Base-by-base conservation (phyloP, 2,329 filamentous ascomycete species). In the Parastagonospora nodorum region DNA sequence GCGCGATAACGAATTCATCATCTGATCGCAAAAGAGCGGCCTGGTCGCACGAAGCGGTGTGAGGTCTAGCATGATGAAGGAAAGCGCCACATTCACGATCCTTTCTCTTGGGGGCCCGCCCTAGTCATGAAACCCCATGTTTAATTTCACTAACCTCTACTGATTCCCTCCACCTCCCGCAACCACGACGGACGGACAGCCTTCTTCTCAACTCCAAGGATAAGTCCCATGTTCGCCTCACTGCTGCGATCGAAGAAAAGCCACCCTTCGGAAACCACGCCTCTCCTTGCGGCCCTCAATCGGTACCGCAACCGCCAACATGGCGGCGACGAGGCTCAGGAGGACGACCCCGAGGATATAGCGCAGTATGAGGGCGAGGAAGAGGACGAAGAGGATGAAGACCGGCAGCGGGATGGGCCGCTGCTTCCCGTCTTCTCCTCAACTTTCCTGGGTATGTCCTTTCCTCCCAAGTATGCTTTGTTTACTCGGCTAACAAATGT, bases 351-450 rank as follows among this genome's bases (percentile, higher is more conserved):
- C 12, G 53, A 64, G 19, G 55, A 56, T 11, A 39, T 53, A 46
- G 53, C 44, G 38, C 64, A 61, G 40, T 68, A 68, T 40, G 65
- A 67, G 31, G 64, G 63, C 40, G 68, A 69, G 33, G 68, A 69
- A 35, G 60, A 67, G 8, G 63, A 71, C 8, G 60, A 71, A 31
- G 65, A 70, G n/a, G 58, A 66, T 28, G 54, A 64, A 14, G 61
- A 64, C 36, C 55, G 64, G 14, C 61, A 57, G 30, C 63, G 61
- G 14, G 67, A 74, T 47, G 68, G 66, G 1, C 70, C 74, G 24
- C 37, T 76, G 50, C 65, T 76, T 44, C 74, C 74, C 15, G 73
- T 76, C 55, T 76, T 76, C 61, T 73, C 72, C 15, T 65, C 72
- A 2, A 64, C 72, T 14, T 55, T 73, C 35, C 60, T 76, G 29